Evolutionary conservation across 2,329 filamentous ascomycete genomes (phyloP), one percentile per base, ranked within the genome.

Genomic region (Colletotrichum cordylinicola): DNA sequence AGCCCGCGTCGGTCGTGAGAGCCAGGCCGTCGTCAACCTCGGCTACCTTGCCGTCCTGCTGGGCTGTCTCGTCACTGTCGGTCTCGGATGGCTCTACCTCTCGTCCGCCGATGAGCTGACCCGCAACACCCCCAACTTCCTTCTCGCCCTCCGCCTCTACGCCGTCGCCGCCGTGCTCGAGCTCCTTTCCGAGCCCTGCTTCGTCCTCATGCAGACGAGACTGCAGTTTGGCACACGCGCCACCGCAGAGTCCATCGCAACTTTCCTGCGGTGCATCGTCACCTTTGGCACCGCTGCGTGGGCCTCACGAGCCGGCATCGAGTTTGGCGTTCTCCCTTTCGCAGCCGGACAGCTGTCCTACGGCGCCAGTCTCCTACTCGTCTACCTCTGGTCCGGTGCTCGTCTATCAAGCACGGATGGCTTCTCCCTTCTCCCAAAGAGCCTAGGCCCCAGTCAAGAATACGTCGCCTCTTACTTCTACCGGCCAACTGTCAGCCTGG

Each of bases 331-430:
- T 2, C 85, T 98, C 64, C 96, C 97, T 0, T 98, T 98, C 84
- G 97, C 96, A 0, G 85, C 96, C 16, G 98, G 97, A 13, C 96
- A 98, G 84, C 84, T 96, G 37, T 90, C 90, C 12, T 98, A 98
- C 84, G 94, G 95, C 1, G 43, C 89, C 8, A 88, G 91, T 0
- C 86, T 98, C 18, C 86, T 96, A 3, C 82, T 88, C 7, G 91
- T 96, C 27, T 99, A 98, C 81, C 83, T 89, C 8, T 86, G 90
- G 82, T 90, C 91, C 13, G 92, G 93, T n/a, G 84, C 87, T 65
- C 82, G 87, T 1, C 86, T 94, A 8, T 90, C 94, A 1, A 86
- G 83, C 3, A 77, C 82, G 0, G 89, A 91, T 27, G 88, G 89
- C 0, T 98, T 98, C 82, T 95, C 94, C 4, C 88, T 98, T 10